Base-by-base conservation (phyloP, 75 land plant genomes). In the Selaginella moellendorffii region DNA sequence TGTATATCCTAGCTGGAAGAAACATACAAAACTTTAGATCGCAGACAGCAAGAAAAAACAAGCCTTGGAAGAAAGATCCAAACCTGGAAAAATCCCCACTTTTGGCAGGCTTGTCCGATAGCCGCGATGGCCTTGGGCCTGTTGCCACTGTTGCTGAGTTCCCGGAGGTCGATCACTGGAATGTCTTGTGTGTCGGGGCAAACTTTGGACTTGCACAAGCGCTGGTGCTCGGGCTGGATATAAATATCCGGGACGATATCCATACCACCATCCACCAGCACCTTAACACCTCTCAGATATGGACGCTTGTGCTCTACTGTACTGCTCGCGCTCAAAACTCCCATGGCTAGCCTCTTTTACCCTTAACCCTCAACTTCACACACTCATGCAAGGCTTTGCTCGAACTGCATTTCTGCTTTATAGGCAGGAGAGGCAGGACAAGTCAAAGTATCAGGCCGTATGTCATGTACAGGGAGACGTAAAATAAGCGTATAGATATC, bases 11-110 rank as follows among this genome's bases (percentile, higher is more conserved):
- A 46, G 14, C 18, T 46, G 18, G 18, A 46, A 46, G 51, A 46
- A 46, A 46, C 10, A 46, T 10, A 10, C 10, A 10, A 18, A 46
- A 46, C 18, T 10, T 46, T 46, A 46, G 51, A 10, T 10, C 51
- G 10, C 18, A 46, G 51, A 10, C 10, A 10, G 51, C 51, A 10
- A 10, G 12, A n/a, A 64, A 46, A 64, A 26, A 8, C 12, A 66
- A 58, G 26, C 2, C 21, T 1, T 29, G 24, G 46, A 36, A 36
- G 14, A 36, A 36, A 36, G 46, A 64, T 81, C 0, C 54, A 18
- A 24, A 84, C 87, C 81, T 84, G 80, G 70, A 84, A 84, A 77
- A 84, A 84, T 8, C 87, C 87, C 85, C 85, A 84, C 51, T 84
- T 74, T 62, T 76, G 63, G 27, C 87, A 84, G 2, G 87, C 87